These are phyloP conservation scores for Termitomyces sp. DNA, from an alignment of 768 basidiomycete species.

Conservation along the genomic window DNA sequence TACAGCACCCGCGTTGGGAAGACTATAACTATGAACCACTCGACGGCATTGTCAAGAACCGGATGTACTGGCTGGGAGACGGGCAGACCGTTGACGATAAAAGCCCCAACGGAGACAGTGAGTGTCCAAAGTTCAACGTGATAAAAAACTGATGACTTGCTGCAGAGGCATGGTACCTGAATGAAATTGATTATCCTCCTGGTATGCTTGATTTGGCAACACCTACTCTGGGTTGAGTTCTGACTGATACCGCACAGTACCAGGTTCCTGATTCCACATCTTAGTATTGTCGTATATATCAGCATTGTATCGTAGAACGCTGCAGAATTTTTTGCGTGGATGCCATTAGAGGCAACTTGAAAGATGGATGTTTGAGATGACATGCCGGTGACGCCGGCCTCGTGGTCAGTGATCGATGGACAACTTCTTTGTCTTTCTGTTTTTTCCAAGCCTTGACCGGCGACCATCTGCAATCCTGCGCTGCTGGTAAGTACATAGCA, in stretches of 20 bases:
- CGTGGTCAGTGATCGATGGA: neutral
- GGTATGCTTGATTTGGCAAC: constrained; percentile 20
- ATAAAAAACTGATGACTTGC: neutral
- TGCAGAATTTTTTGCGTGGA: neutral
- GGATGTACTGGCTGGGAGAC: constrained; percentile 57
- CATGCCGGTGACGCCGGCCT: neutral
- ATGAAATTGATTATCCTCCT: constrained; percentile 42
- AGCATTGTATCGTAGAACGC: neutral
- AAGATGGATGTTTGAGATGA: neutral
- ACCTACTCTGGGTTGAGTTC: neutral
- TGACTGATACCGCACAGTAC: constrained; percentile 3
- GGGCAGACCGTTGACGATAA: constrained; percentile 52
- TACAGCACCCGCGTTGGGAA: constrained; percentile 59
- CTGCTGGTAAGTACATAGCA: neutral
- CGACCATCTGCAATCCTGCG: neutral
- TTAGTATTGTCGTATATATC: neutral
- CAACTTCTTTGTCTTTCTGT: neutral
- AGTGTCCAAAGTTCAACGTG: constrained; percentile 7
- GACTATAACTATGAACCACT: constrained; percentile 51
- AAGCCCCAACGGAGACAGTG: constrained; percentile 25
- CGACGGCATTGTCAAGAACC: constrained; percentile 34
- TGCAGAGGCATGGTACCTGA: constrained; percentile 44
- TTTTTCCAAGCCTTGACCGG: neutral
- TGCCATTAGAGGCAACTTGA: neutral
- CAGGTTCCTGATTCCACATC: neutral